Conservation (phyloP, 2,329 filamentous ascomycete genomes). For the Fusarium hostae region DNA sequence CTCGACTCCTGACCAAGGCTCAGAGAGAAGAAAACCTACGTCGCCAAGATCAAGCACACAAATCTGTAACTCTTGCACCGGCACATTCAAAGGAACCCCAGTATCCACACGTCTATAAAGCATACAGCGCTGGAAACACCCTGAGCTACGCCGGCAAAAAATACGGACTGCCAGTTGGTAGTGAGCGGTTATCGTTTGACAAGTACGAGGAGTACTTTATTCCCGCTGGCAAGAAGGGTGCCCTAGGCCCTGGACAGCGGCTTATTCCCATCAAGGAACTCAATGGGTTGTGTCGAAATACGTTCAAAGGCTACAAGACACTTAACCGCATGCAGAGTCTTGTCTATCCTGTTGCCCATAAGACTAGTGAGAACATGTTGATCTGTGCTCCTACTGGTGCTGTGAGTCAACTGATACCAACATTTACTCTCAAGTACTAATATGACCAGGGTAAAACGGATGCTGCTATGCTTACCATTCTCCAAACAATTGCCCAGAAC, state of each 20-base stretch:
- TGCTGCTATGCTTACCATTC: slow-evolving; percentile 94
- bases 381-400: slow-evolving; percentile 98
- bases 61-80: slow-evolving; percentile 76
- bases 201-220: slow-evolving; percentile 92
- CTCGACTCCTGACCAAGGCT: slow-evolving; percentile 74
- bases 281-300: slow-evolving; percentile 89
- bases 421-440: slow-evolving; percentile 20
- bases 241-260: slow-evolving; percentile 76
- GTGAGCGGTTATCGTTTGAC: slow-evolving; percentile 73
- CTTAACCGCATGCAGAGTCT: slow-evolving; percentile 99
- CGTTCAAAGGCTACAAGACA: slow-evolving; percentile 92
- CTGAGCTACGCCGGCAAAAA: slow-evolving; percentile 82
- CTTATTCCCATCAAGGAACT: slow-evolving; percentile 83
- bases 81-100: slow-evolving; percentile 77
- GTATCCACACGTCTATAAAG: slow-evolving; percentile 94
- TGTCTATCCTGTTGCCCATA: slow-evolving; percentile 94
- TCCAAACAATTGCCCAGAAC: slow-evolving; percentile 91
- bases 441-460: slow-evolving; percentile 85
- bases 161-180: slow-evolving; percentile 84
- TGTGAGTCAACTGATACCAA: slow-evolving; percentile 56
- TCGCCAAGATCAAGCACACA: slow-evolving; percentile 83
- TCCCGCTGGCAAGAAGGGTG: slow-evolving; percentile 83
- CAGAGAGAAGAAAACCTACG: slow-evolving; percentile 84
- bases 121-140: slow-evolving; percentile 85
- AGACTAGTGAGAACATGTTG: slow-evolving; percentile 97